Base-by-base conservation (phyloP, 176 grass and related monocot species). In the Bolboschoenus planiculmis region DNA sequence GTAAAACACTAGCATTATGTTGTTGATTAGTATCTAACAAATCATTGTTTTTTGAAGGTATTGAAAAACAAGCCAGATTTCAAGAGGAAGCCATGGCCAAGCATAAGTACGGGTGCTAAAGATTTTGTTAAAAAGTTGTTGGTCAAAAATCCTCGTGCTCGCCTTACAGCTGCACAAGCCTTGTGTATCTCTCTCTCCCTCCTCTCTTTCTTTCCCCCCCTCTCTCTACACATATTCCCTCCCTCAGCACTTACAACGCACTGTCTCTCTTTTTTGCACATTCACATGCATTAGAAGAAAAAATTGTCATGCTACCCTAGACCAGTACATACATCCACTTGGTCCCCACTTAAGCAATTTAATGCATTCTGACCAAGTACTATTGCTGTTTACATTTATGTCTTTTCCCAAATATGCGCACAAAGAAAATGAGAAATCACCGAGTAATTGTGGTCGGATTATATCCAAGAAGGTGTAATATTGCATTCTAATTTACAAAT, bases 81-180 rank as follows among this genome's bases (percentile, higher is more conserved):
- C 73, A 88, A 79, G 71, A 95, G 90, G 85, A 93, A 90, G 57
- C 96, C 96, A 87, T 99, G 96, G 96, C 78, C 96, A 84, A 85
- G 78, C 15, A 89, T 99, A 50, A 99, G 96, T 87, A 3, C 54
- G 68, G 78, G 96, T 24, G 92, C 96, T 59, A 95, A 95, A 87
- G 96, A 99, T 88, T 99, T 99, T 84, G 88, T 99, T 86, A 93
- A 88, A 51, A 99, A 81, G 85, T 86, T 93, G 82, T 87, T 99
- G 27, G 91, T 95, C 39, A 99, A 99, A 89, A 92, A 99, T 29
- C 96, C 92, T 87, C 92, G 92, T 78, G 92, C 91, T 40, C 90
- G 96, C 87, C 85, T 99, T 78, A 99, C 96, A 64, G 96, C 96
- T 78, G 96, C 96, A 84, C 96, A 99, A 93, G 92, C 96, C 89